Percentiles rank a stretch among this genome's conserved stretches.
phyloP scores from a whole-genome alignment of 176 grass and related monocot genomes.

The Melocanna baccifera region DNA sequence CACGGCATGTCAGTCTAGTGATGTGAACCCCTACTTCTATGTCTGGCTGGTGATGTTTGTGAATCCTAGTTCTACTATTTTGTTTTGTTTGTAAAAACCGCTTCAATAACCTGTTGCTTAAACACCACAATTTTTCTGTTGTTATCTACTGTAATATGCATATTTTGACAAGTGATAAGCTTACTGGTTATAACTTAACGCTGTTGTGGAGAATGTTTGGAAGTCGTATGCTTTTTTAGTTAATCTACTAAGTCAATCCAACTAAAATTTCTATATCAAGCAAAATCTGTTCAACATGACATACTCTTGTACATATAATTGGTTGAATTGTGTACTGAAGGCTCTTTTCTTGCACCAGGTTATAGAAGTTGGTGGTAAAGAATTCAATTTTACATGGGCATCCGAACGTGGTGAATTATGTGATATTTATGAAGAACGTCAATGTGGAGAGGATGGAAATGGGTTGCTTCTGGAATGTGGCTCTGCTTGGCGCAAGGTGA shows the following conservation, averaged over 20 bases:
- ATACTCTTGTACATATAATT: slow-evolving; percentile 9
- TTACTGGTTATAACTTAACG: neutral
- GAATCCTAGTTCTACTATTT: slow-evolving; percentile 4
- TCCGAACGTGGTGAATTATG: slow-evolving; percentile 71
- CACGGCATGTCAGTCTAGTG: neutral
- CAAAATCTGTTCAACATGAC: slow-evolving; percentile 2
- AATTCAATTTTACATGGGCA: slow-evolving; percentile 83
- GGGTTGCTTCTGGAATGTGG: slow-evolving; percentile 87
- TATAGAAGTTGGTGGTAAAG: slow-evolving; percentile 83
- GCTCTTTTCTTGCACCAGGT: slow-evolving; percentile 53
- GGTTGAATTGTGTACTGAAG: neutral
- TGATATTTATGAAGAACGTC: slow-evolving; percentile 92
- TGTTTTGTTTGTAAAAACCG: neutral
- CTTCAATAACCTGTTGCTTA: neutral
- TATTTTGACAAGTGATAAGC: neutral
- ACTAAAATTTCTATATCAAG: neutral
- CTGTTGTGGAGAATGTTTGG: neutral
- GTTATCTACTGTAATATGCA: neutral
- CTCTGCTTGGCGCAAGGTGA: slow-evolving; percentile 91
- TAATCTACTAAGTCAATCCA: slow-evolving; percentile 9
- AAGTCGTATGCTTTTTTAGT: neutral
- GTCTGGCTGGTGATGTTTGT: neutral
- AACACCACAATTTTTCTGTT: neutral
- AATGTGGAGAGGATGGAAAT: slow-evolving; percentile 73
- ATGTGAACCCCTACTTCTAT: neutral